Evolutionary conservation across 2,329 filamentous ascomycete species (phyloP).

Genomic region (Grosmannia penicillata): DNA sequence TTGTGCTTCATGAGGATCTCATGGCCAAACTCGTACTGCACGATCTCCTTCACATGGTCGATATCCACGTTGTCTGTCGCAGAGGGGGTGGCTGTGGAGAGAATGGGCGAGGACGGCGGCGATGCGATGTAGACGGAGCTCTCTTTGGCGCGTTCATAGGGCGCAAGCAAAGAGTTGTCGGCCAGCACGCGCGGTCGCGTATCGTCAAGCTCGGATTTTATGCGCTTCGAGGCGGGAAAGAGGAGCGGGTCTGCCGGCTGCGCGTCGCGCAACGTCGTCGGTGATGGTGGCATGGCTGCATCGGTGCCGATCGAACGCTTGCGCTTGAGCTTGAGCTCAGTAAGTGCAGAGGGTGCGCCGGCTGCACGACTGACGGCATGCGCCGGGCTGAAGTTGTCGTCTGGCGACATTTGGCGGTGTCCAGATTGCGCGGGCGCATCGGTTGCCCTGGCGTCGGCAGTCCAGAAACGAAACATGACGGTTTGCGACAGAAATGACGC

Average conservation of each 20-base stretch:
- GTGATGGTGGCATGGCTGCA: slow-evolving; percentile 6
- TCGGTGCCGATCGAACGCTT: slow-evolving; percentile 4
- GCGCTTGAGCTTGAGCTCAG: slow-evolving; percentile 8
- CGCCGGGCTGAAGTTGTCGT: slow-evolving; percentile 15
- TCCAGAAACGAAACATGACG: slow-evolving; percentile 51
- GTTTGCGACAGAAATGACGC: slow-evolving; percentile 15
- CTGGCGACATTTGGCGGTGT: slow-evolving; percentile 21
- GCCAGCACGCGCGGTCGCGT: slow-evolving; percentile 2
- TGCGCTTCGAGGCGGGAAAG: slow-evolving; percentile 7
- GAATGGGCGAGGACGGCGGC: slow-evolving; percentile 7
- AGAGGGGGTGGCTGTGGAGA: slow-evolving; percentile 6
- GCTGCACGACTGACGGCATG: neutral
- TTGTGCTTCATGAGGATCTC: slow-evolving; percentile 91
- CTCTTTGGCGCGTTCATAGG: neutral
- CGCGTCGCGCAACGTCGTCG: slow-evolving; percentile 1
- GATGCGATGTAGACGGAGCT: slow-evolving; percentile 1
- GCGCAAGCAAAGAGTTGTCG: slow-evolving; percentile 8
- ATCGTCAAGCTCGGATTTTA: slow-evolving; percentile 19
- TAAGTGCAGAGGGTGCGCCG: neutral
- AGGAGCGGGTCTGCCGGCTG: neutral
- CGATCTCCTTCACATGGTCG: slow-evolving; percentile 50
- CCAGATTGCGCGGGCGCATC: slow-evolving; percentile 32
- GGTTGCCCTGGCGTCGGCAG: slow-evolving; percentile 41
- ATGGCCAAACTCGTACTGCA: slow-evolving; percentile 77
- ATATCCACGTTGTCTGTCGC: slow-evolving; percentile 16